Percentiles rank a stretch among this genome's conserved stretches.
Evolutionary conservation across 306 rosid genomes (phyloP).

Genomic region (Begonia peltatifolia): DNA sequence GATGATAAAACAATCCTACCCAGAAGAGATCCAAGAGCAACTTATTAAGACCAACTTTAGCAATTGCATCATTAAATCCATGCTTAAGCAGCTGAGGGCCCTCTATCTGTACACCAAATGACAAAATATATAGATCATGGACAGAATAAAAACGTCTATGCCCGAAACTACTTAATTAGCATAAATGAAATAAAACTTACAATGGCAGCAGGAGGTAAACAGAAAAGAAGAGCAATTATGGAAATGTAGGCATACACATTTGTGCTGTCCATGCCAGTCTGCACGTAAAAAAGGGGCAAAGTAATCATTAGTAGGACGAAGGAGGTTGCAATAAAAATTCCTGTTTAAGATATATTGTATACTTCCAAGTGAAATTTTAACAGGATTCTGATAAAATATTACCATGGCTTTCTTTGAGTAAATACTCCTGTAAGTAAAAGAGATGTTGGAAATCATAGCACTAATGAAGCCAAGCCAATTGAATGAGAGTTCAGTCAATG

Average conservation of each 20-base stretch:
- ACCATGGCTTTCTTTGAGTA: slow-evolving; percentile 81
- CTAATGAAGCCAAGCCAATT: slow-evolving; percentile 84
- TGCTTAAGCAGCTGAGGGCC: slow-evolving; percentile 53
- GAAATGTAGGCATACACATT: slow-evolving; percentile 63
- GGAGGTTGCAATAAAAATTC: no score
- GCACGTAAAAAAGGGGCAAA: slow-evolving; percentile 8
- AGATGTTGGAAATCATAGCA: slow-evolving; percentile 91
- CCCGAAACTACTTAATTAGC: no score
- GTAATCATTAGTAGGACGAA: no score
- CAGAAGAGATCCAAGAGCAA: slow-evolving; percentile 60
- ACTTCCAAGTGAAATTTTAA: no score
- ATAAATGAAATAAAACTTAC: slow-evolving; percentile 17
- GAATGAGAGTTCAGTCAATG: slow-evolving; percentile 90
- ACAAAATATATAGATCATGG: neutral
- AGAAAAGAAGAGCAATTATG: slow-evolving; percentile 55
- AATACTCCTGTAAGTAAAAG: slow-evolving; percentile 86
- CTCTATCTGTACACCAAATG: slow-evolving; percentile 43
- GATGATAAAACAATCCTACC: slow-evolving; percentile 68
- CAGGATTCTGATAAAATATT: neutral
- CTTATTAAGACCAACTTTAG: slow-evolving; percentile 49
- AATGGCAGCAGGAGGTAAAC: slow-evolving; percentile 58
- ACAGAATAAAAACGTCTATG: no score
- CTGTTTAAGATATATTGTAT: no score
- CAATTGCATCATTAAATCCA: slow-evolving; percentile 56
- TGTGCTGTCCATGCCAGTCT: slow-evolving; percentile 77